Percentiles rank a stretch among this genome's conserved stretches.
Conservation (phyloP, 805 yeast genomes). For the Groenewaldozyma salmanticensis region DNA sequence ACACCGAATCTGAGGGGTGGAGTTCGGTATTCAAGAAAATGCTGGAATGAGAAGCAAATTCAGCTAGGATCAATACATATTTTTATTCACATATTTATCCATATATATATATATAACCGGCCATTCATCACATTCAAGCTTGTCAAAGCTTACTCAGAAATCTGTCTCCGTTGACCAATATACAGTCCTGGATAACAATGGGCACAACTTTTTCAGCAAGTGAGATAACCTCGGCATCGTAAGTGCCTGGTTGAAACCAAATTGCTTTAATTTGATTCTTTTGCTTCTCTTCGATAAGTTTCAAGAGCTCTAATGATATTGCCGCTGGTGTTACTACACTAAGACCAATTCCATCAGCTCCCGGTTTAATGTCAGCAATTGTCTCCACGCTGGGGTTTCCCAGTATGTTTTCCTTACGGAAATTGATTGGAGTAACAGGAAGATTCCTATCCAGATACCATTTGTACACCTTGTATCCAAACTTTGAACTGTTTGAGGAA, state of each 20-base stretch:
- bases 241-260: constrained; percentile 85
- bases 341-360: constrained; percentile 33
- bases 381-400: constrained; percentile 30
- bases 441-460: constrained; percentile 57
- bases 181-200: constrained; percentile 45
- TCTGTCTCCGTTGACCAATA: constrained; percentile 56
- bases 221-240: constrained; percentile 36
- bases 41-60: constrained; percentile 15
- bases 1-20: constrained; percentile 22
- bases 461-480: constrained; percentile 55
- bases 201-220: constrained; percentile 25
- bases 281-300: constrained; percentile 27
- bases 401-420: constrained; percentile 39
- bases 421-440: constrained; percentile 60
- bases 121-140: background rate
- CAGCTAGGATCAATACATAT: background rate
- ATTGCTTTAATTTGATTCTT: constrained; percentile 38
- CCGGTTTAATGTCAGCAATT: constrained; percentile 26
- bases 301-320: constrained; percentile 39
- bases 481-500: constrained; percentile 50
- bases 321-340: constrained; percentile 69
- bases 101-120: too few species aligned
- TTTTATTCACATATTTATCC: too few species aligned
- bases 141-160: constrained; percentile 15
- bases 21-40: constrained; percentile 28